Evolutionary conservation across 768 basidiomycete genomes (phyloP).

Genomic region (Russula olivacea): DNA sequence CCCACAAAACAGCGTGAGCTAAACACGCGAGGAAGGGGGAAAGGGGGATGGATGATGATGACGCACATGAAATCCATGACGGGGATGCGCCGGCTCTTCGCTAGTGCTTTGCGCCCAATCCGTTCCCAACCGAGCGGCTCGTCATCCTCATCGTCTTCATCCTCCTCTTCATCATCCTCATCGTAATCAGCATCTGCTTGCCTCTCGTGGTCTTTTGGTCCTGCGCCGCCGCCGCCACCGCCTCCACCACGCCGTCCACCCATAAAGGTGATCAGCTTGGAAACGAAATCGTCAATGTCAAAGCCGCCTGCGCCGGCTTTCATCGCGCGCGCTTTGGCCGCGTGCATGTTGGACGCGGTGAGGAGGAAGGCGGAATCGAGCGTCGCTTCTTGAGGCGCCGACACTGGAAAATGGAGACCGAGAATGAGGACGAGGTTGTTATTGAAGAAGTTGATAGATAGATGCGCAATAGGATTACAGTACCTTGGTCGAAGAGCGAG

Average conservation of each 20-base stretch:
- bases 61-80: conserved; percentile 86
- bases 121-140: conserved; percentile 71
- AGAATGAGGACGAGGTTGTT: neutral
- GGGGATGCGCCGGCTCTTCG: conserved; percentile 72
- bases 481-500: conserved; percentile 59
- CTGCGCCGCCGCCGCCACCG: conserved; percentile 34
- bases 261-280: conserved; percentile 69
- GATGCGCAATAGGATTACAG: neutral
- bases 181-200: conserved; percentile 45
- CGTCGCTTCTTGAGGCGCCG: conserved; percentile 62
- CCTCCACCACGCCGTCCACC: conserved; percentile 47
- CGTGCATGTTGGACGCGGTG: conserved; percentile 69
- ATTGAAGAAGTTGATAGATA: too few species aligned
- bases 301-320: conserved; percentile 85
- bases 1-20: neutral
- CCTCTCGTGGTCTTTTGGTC: conserved; percentile 28
- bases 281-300: conserved; percentile 86
- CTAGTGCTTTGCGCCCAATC: conserved; percentile 78
- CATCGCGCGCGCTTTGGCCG: conserved; percentile 86
- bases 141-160: conserved; percentile 34
- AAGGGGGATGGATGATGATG: neutral
- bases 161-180: conserved; percentile 39
- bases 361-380: conserved; percentile 82
- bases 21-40: neutral
- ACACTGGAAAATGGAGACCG: conserved; percentile 7